phyloP scores from a whole-genome alignment of 2,329 filamentous ascomycete species.

The Byssochlamys sp. region DNA sequence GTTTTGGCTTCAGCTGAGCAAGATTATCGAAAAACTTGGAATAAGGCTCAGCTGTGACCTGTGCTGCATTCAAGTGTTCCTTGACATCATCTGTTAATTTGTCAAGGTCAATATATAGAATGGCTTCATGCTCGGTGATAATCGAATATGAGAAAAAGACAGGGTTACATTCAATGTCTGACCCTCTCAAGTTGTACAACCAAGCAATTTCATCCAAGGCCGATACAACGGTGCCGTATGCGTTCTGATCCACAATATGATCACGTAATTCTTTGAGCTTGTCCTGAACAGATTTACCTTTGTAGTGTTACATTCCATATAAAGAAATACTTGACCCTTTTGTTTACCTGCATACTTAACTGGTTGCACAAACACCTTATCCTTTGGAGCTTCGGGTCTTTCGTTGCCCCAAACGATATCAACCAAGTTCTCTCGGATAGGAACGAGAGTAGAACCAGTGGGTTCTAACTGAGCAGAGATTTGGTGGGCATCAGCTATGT shows the following conservation, averaged over 20 bases:
- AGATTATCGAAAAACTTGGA: no score
- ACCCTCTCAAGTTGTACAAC: conserved; percentile 95
- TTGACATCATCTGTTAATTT: conserved; percentile 64
- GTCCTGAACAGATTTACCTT: conserved; percentile 79
- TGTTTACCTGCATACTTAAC: conserved; percentile 71
- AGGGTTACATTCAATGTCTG: conserved; percentile 92
- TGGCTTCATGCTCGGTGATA: conserved; percentile 65
- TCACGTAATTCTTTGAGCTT: conserved; percentile 35
- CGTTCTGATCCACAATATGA: background rate
- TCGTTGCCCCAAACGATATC: conserved; percentile 73
- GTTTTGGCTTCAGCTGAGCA: no score
- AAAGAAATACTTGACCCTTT: conserved; percentile 75
- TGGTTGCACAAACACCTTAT: conserved; percentile 63
- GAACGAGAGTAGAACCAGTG: conserved; percentile 65
- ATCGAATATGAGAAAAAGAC: conserved; percentile 97
- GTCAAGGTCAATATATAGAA: conserved; percentile 71
- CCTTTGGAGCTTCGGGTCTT: conserved; percentile 63
- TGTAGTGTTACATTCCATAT: conserved; percentile 90
- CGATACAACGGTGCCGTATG: conserved; percentile 29
- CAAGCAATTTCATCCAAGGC: conserved; percentile 95
- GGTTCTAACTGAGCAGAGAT: conserved; percentile 78
- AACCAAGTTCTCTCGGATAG: conserved; percentile 71
- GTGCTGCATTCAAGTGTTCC: conserved; percentile 59
- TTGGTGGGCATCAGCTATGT: conserved; percentile 56
- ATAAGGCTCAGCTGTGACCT: no score